Conservation (phyloP, 2,329 filamentous ascomycete species). For the Fusarium pseudograminearum region DNA sequence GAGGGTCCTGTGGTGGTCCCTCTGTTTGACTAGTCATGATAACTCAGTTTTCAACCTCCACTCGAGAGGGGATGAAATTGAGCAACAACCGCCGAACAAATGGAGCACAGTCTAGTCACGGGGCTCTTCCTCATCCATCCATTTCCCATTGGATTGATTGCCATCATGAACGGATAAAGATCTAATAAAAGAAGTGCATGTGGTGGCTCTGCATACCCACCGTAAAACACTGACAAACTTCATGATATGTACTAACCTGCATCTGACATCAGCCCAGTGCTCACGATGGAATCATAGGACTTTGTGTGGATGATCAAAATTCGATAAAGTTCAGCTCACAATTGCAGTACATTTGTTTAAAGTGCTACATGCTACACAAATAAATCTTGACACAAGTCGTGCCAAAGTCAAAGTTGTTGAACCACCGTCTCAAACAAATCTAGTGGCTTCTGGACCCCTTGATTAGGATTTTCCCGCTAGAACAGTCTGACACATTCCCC, state of each 20-base stretch:
- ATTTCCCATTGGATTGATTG: background rate
- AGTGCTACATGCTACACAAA: background rate
- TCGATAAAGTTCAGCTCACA: too few relatives aligned
- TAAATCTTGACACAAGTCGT: background rate
- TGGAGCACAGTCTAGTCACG: background rate
- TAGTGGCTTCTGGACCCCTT: constrained; percentile 19
- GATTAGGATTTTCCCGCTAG: constrained; percentile 33
- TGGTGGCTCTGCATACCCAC: constrained; percentile 11
- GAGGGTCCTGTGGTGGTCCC: constrained; percentile 3
- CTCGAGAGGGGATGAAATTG: background rate
- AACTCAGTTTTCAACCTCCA: constrained; percentile 11
- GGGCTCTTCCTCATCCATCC: background rate
- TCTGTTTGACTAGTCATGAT: constrained; percentile 15
- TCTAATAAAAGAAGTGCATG: constrained; percentile 9
- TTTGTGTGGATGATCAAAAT: background rate
- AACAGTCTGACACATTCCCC: constrained; percentile 42
- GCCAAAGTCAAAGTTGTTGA: background rate
- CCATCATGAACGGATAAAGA: background rate
- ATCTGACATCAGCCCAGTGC: constrained; percentile 14
- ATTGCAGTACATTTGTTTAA: background rate
- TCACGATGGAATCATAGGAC: background rate
- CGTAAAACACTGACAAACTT: constrained; percentile 30
- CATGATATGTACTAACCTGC: constrained; percentile 13
- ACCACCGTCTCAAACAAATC: constrained; percentile 4
- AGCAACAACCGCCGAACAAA: background rate